Evolutionary conservation across 768 basidiomycete genomes (phyloP).

Genomic region (Rhodotorula sphaerocarpa): DNA sequence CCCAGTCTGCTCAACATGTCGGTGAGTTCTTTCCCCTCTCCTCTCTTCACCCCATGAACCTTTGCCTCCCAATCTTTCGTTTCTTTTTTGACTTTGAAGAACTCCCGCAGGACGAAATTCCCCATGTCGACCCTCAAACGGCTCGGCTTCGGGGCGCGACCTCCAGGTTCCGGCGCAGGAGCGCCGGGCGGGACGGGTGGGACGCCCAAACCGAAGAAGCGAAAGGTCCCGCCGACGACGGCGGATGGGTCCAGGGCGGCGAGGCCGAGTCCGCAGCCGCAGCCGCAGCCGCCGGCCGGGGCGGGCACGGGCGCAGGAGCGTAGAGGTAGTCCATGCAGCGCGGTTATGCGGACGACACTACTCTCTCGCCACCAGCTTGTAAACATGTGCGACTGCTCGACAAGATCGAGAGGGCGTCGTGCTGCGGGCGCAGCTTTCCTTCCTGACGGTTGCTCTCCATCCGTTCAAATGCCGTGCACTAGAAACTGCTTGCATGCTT

Average conservation of each 20-base stretch:
- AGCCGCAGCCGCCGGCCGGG: background rate
- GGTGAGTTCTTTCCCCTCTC: slow-evolving; percentile 51
- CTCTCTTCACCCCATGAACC: background rate
- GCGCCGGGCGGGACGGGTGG: too few relatives aligned
- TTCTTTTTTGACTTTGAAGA: slow-evolving; percentile 18
- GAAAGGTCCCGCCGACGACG: slow-evolving; percentile 8
- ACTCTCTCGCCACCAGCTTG: too few relatives aligned
- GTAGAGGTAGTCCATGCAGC: too few relatives aligned
- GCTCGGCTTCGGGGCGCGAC: slow-evolving; percentile 29
- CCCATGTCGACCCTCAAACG: slow-evolving; percentile 84
- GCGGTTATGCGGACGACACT: too few relatives aligned
- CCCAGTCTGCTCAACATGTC: slow-evolving; percentile 87
- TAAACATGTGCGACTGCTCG: too few relatives aligned
- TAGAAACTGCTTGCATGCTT: too few relatives aligned
- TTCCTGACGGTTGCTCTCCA: too few relatives aligned
- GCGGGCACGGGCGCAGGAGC: background rate
- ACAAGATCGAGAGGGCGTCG: too few relatives aligned
- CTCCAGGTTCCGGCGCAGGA: background rate
- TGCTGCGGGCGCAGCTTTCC: too few relatives aligned
- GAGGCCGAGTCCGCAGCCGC: background rate
- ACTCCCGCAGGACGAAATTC: slow-evolving; percentile 71
- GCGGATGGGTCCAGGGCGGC: background rate
- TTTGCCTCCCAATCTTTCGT: background rate
- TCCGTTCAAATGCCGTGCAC: too few relatives aligned
- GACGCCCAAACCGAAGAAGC: slow-evolving; percentile 19